phyloP scores from a whole-genome alignment of 495 filamentous ascomycete genomes.

The Annulohypoxylon bovei region DNA sequence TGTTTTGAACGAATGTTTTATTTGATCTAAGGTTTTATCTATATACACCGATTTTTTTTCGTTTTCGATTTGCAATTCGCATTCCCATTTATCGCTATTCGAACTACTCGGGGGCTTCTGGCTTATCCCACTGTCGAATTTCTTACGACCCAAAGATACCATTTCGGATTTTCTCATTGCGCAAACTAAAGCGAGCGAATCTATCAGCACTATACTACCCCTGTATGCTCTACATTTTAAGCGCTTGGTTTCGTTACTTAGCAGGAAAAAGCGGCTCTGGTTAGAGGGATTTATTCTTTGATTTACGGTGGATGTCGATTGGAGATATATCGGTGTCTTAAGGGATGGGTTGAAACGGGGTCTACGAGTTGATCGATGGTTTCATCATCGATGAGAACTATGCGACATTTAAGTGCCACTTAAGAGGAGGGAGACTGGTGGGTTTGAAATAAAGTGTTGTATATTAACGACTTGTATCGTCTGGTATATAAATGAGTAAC shows the following conservation, averaged over 20 bases:
- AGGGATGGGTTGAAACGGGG: conserved; percentile 4
- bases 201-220: conserved; percentile 22
- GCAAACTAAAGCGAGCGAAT: conserved; percentile 19
- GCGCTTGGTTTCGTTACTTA: conserved; percentile 24
- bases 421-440: conserved; percentile 13
- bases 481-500: conserved; percentile 25
- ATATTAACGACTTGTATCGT: conserved; percentile 38
- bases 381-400: conserved; percentile 8
- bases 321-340: conserved; percentile 32
- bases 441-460: conserved; percentile 29
- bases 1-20: conserved; percentile 41
- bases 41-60: conserved; percentile 14
- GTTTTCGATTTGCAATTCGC: conserved; percentile 10
- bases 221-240: conserved; percentile 27
- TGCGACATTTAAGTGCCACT: conserved; percentile 13
- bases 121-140: conserved; percentile 8
- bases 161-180: conserved; percentile 36
- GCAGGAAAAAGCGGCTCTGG: conserved; percentile 5
- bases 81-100: conserved; percentile 18
- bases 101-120: neutral
- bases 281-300: conserved; percentile 26
- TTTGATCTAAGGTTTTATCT: conserved; percentile 21
- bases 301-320: conserved; percentile 34
- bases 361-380: conserved; percentile 12
- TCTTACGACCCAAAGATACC: conserved; percentile 41